A percentile compares a stretch with the other conserved stretches of the same genome.
Conservation (phyloP, 1,284 basidiomycete genomes). For the Microstroma glucosiphilum region DNA sequence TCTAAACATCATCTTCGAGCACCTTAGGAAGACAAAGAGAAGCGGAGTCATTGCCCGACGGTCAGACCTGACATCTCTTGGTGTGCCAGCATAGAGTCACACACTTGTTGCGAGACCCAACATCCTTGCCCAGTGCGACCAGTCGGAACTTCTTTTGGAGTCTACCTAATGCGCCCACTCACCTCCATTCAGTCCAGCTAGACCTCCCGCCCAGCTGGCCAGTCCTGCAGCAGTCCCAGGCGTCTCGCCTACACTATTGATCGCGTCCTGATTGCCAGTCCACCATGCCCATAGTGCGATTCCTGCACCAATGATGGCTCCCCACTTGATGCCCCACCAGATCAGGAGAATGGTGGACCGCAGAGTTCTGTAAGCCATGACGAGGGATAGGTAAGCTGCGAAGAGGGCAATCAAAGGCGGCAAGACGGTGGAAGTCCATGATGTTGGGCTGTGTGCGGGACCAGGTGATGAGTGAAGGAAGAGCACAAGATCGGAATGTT, state of each 20-base stretch:
- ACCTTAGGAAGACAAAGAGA: no score
- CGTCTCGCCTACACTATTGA: slow-evolving; percentile 10
- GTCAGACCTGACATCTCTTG: no score
- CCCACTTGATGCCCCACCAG: slow-evolving; percentile 40
- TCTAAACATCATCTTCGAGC: no score
- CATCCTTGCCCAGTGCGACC: no score
- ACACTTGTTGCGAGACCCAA: no score
- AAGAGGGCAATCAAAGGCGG: slow-evolving; percentile 36
- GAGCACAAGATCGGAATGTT: no score
- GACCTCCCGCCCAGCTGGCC: neutral
- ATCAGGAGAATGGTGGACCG: slow-evolving; percentile 24
- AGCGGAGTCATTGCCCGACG: no score
- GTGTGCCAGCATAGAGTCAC: no score
- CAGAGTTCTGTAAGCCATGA: slow-evolving; percentile 32
- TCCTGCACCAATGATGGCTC: slow-evolving; percentile 27
- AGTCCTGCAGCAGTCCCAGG: neutral
- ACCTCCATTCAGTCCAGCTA: no score
- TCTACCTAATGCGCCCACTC: no score
- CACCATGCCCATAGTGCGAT: slow-evolving; percentile 39
- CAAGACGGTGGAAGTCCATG: slow-evolving; percentile 31
- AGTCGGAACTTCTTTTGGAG: no score
- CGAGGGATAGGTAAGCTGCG: slow-evolving; percentile 30
- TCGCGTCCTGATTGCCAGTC: slow-evolving; percentile 27
- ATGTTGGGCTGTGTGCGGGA: slow-evolving; percentile 17
- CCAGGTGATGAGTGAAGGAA: no score